Base-by-base conservation (phyloP, 371 early-diverging fungal genomes). In the Fennellomyces sp. region DNA sequence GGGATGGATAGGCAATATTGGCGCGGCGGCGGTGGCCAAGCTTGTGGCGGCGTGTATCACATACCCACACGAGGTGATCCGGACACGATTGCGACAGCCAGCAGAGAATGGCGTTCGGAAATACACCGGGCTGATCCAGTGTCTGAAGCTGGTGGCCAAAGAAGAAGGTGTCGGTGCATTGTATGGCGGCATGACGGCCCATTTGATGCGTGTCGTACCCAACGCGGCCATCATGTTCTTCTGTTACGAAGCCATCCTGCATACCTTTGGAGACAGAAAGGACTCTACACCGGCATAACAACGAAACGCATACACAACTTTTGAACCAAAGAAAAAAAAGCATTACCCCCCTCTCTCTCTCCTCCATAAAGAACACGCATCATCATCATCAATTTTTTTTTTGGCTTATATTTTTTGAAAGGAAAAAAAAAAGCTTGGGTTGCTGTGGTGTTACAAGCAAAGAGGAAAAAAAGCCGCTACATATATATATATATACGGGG, bases 201-300 rank as follows among this genome's bases (percentile, higher is more conserved):
- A 97, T 71, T 76, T 98, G 63, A 70, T 97, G 81, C 86, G 98
- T 36, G 94, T 94, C 1, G 97, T 98, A 2, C 98, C 98, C 15
- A 97, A 97, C 69, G 95, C 97, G 2, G 94, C 95, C 12, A 95
- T 97, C 65, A 85, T 97, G 91, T 97, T 98, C 73, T 86, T 94
- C 63, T 88, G 91, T 45, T 97, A 96, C 64, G 97, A 97, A 65
- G 73, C 89, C 23, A 88, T 95, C 45, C 72, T 96, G 30, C 78
- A 92, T 54, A 70, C 74, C 30, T 80, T 74, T 61, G 77, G 45
- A 23, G 45, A 23, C 41, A 17, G n/a, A n/a, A n/a, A n/a, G n/a
- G n/a, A n/a, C n/a, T n/a, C n/a, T n/a, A n/a, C n/a, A n/a, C n/a
- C n/a, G n/a, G n/a, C n/a, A 41, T 19, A 17, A 41, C 41, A 41